These are phyloP conservation scores for Saccharomycodes ludwigii DNA, from an alignment of 805 yeast genomes.

Conservation along the genomic window DNA sequence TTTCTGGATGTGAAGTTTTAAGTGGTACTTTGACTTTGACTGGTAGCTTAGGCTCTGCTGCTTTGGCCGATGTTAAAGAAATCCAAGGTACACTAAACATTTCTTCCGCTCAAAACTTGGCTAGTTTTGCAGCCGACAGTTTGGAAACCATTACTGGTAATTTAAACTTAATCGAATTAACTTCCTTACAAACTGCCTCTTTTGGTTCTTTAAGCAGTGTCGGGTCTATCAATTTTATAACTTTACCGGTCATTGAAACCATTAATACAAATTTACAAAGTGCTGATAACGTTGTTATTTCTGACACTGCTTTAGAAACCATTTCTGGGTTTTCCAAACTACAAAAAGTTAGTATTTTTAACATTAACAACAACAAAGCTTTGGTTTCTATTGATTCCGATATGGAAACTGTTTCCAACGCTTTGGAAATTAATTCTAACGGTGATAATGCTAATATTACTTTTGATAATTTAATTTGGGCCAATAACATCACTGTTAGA, in stretches of 20 bases:
- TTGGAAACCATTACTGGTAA: constrained; percentile 65
- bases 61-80: constrained; percentile 63
- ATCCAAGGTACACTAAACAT: constrained; percentile 66
- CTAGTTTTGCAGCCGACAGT: constrained; percentile 63
- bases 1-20: constrained; percentile 65
- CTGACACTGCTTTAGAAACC: constrained; percentile 61
- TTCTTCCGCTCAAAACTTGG: constrained; percentile 54
- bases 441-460: constrained; percentile 60
- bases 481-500: constrained; percentile 80
- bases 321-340: constrained; percentile 50
- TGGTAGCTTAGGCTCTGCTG: constrained; percentile 48
- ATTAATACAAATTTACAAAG: constrained; percentile 64
- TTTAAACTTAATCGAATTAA: constrained; percentile 49
- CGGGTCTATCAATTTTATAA: constrained; percentile 66
- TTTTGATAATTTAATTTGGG: constrained; percentile 66
- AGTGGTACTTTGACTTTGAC: constrained; percentile 66
- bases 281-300: constrained; percentile 56
- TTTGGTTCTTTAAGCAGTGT: constrained; percentile 73
- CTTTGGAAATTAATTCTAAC: constrained; percentile 75
- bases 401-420: constrained; percentile 59
- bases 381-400: constrained; percentile 62
- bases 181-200: constrained; percentile 52
- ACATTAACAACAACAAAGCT: constrained; percentile 85
- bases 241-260: constrained; percentile 70
- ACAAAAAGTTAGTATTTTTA: constrained; percentile 38